Conservation (phyloP, 257 asterid species). For the Solanum ossicruentum region DNA sequence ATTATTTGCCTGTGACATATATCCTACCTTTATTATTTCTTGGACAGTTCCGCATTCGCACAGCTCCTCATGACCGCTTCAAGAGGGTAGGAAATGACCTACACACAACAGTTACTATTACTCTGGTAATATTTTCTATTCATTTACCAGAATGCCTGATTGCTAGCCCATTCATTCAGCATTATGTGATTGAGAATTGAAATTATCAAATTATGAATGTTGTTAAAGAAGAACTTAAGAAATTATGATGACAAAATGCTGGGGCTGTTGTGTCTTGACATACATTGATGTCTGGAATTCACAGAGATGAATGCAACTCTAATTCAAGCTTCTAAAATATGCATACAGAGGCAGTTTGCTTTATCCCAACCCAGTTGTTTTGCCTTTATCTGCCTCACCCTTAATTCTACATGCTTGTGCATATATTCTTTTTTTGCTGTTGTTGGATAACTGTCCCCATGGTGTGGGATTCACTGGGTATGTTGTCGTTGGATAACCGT, state of each 20-base stretch:
- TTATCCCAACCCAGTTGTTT: background rate
- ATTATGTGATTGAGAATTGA: background rate
- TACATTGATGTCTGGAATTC: background rate
- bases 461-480: too few species aligned
- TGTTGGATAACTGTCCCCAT: too few species aligned
- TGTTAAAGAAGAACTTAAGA: background rate
- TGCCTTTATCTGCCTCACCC: background rate
- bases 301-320: background rate
- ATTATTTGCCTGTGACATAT: background rate
- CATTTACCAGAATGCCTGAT: background rate
- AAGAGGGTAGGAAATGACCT: constrained; percentile 86
- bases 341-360: background rate
- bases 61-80: constrained; percentile 86
- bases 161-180: background rate
- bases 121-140: constrained; percentile 41
- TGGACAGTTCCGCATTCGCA: constrained; percentile 66
- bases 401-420: background rate
- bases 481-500: too few species aligned
- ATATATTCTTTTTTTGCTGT: background rate
- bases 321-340: background rate
- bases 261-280: background rate
- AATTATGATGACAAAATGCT: background rate
- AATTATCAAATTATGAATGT: background rate
- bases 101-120: constrained; percentile 63
- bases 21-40: background rate